Conservation (phyloP, 1,284 basidiomycete genomes). For the Ceratobasidium sp. region DNA sequence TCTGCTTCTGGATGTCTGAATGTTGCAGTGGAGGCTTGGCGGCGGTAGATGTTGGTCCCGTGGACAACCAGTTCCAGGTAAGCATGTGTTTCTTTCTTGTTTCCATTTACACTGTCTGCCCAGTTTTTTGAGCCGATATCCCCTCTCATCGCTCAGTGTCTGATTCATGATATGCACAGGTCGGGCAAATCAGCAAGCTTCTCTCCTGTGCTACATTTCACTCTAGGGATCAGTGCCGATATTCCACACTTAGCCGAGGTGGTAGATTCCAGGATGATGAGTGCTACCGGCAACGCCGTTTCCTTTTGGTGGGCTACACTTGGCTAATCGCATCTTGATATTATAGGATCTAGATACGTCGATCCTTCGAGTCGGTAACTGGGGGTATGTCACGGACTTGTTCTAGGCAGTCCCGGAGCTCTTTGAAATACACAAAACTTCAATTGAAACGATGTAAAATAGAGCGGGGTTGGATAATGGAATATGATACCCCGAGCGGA, state of each 20-base stretch:
- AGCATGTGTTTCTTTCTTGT: background rate
- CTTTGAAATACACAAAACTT: too few species aligned
- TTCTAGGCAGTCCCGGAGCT: constrained; percentile 91
- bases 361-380: constrained; percentile 98
- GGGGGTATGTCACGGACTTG: constrained; percentile 93
- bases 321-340: background rate
- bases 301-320: background rate
- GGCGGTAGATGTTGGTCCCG: constrained; percentile 98
- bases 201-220: constrained; percentile 96
- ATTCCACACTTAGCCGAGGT: constrained; percentile 99
- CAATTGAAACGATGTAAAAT: too few species aligned
- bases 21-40: constrained; percentile 99
- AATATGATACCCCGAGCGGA: too few species aligned
- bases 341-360: constrained; percentile 94
- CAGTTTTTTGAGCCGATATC: too few species aligned
- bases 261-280: constrained; percentile 99
- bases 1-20: constrained; percentile 94
- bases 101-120: background rate
- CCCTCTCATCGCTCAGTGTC: constrained; percentile 10
- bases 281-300: constrained; percentile 94
- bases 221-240: constrained; percentile 96
- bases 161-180: constrained; percentile 59
- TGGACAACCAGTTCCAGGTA: constrained; percentile 93
- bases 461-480: too few species aligned
- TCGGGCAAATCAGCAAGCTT: constrained; percentile 98